A percentile compares a stretch with the other conserved stretches of the same genome.
These are phyloP conservation scores for Podila clonocystis DNA, from an alignment of 192 early-diverging fungal genomes.

Conservation along the genomic window DNA sequence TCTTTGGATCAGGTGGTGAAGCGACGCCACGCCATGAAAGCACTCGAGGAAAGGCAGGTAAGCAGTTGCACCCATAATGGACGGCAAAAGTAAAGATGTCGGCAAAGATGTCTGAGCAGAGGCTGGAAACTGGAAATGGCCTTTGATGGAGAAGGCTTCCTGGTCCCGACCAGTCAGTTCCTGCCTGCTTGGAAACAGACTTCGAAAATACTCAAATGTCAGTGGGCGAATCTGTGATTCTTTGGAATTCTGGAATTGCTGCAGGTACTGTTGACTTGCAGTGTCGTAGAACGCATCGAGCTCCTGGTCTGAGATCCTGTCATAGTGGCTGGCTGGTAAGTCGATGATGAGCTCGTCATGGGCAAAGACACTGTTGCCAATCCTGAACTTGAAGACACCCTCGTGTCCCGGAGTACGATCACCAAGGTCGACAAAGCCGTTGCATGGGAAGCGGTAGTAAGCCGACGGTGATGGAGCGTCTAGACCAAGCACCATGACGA, in stretches of 20 bases:
- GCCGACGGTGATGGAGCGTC: conserved; percentile 22
- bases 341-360: conserved; percentile 47
- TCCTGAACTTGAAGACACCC: conserved; percentile 9
- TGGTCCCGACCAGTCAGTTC: conserved; percentile 1
- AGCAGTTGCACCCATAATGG: conserved; percentile 56
- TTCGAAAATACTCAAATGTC: conserved; percentile 6
- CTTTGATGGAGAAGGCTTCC: conserved; percentile 20
- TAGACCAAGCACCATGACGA: conserved; percentile 47
- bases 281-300: conserved; percentile 25
- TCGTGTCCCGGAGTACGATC: conserved; percentile 2
- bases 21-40: conserved; percentile 57
- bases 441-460: conserved; percentile 53
- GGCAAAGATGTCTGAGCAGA: conserved; percentile 40
- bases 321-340: conserved; percentile 41
- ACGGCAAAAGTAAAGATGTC: conserved; percentile 18
- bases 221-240: neutral
- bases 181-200: conserved; percentile 8
- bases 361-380: conserved; percentile 50
- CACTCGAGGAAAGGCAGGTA: conserved; percentile 61
- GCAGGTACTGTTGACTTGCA: conserved; percentile 19
- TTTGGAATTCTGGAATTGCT: neutral
- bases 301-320: conserved; percentile 39
- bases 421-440: conserved; percentile 41
- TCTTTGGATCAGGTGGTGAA: conserved; percentile 44
- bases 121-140: conserved; percentile 27